These are phyloP conservation scores for Tetrastigma voinierianum DNA, from an alignment of 164 flowering plant species.

Conservation along the genomic window DNA sequence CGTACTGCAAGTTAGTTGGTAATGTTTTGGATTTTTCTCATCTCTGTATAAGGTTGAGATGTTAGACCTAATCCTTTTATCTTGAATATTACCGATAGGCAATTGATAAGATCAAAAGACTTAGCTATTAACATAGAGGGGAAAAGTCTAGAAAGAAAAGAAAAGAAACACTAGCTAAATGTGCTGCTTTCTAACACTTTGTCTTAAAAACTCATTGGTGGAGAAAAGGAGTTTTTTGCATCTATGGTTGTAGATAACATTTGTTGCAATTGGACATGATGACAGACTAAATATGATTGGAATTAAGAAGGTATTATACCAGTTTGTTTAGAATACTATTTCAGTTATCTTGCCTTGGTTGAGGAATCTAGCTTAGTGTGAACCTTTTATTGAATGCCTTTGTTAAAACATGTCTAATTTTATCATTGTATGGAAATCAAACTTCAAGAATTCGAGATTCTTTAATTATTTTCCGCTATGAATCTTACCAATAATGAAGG, in stretches of 20 bases:
- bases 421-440: too few species aligned
- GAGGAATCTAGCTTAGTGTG: too few species aligned
- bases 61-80: background rate
- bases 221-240: constrained; percentile 97
- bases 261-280: constrained; percentile 78
- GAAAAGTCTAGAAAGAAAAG: constrained; percentile 88
- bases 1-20: constrained; percentile 75
- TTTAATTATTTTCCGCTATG: too few species aligned
- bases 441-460: too few species aligned
- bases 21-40: constrained; percentile 2
- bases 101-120: constrained; percentile 76
- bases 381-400: too few species aligned
- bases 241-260: constrained; percentile 97
- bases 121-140: constrained; percentile 93
- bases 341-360: background rate
- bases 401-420: too few species aligned
- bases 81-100: constrained; percentile 40
- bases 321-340: background rate
- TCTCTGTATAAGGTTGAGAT: background rate
- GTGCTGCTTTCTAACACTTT: constrained; percentile 98
- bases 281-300: constrained; percentile 94
- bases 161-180: constrained; percentile 73
- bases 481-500: too few species aligned
- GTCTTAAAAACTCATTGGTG: constrained; percentile 94
- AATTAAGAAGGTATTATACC: constrained; percentile 82